Evolutionary conservation across 2,329 filamentous ascomycete species (phyloP).

Genomic region (Verticillium longisporum): DNA sequence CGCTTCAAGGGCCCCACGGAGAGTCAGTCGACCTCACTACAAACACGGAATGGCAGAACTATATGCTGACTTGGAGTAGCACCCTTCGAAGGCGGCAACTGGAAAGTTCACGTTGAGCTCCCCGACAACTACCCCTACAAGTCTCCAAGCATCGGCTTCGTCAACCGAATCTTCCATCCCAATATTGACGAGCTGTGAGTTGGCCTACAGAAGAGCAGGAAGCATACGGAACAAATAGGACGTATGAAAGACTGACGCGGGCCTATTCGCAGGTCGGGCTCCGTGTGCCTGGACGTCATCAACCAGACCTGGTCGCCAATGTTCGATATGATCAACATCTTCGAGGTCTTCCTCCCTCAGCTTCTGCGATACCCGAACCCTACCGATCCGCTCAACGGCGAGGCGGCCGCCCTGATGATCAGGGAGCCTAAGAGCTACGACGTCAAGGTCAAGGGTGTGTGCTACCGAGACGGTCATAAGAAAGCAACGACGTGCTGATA

Average conservation of each 20-base stretch:
- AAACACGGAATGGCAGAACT: constrained; percentile 4
- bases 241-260: constrained; percentile 6
- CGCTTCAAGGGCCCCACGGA: constrained; percentile 93
- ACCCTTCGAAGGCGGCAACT: constrained; percentile 84
- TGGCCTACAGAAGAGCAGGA: background rate
- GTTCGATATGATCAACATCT: constrained; percentile 98
- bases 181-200: constrained; percentile 95
- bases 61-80: constrained; percentile 44
- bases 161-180: constrained; percentile 96
- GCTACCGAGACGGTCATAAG: background rate
- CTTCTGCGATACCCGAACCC: constrained; percentile 95
- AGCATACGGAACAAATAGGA: background rate
- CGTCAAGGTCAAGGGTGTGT: constrained; percentile 82
- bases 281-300: constrained; percentile 95
- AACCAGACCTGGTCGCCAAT: constrained; percentile 99
- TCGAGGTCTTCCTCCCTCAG: constrained; percentile 91
- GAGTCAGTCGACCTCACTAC: constrained; percentile 55
- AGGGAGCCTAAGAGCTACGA: constrained; percentile 90
- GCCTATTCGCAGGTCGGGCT: constrained; percentile 64
- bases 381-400: constrained; percentile 90
- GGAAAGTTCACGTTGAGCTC: constrained; percentile 97
- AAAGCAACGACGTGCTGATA: background rate
- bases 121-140: constrained; percentile 98
- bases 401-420: constrained; percentile 89
- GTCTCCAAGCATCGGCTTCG: constrained; percentile 94